phyloP scores from a whole-genome alignment of 164 flowering plant species.

The Dillenia suffruticosa region DNA sequence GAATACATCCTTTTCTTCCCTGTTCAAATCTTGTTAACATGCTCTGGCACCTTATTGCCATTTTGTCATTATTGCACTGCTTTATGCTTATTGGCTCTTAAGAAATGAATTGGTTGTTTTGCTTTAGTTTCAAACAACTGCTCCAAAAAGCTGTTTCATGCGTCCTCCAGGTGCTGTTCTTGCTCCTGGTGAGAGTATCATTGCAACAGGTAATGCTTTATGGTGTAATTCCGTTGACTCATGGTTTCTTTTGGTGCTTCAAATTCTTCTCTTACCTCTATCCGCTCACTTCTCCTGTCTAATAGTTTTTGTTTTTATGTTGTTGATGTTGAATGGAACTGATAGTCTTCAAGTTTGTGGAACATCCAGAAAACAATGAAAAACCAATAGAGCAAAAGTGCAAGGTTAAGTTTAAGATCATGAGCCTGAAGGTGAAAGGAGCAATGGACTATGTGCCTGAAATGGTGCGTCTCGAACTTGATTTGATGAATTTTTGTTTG shows the following conservation, averaged over 20 bases:
- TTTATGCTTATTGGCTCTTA: too few relatives aligned
- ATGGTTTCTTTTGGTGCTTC: not conserved
- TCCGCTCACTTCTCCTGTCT: not conserved
- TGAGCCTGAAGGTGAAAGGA: slow-evolving; percentile 71
- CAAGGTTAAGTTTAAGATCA: slow-evolving; percentile 67
- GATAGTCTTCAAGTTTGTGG: slow-evolving; percentile 75
- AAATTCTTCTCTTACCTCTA: not conserved
- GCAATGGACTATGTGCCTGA: slow-evolving; percentile 68
- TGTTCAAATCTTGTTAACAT: too few relatives aligned
- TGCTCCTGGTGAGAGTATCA: slow-evolving; percentile 68
- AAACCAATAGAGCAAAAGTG: slow-evolving; percentile 57
- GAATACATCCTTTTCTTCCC: too few relatives aligned
- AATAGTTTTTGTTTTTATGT: not conserved
- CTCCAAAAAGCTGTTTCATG: slow-evolving; percentile 94
- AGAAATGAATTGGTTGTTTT: not conserved
- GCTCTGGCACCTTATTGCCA: too few relatives aligned
- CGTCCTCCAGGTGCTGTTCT: slow-evolving; percentile 82
- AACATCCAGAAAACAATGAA: slow-evolving; percentile 69
- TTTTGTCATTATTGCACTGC: too few relatives aligned
- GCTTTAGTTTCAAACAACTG: slow-evolving; percentile 89
- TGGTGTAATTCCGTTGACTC: not conserved
- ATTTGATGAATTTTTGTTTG: not conserved
- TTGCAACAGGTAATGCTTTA: slow-evolving; percentile 31
- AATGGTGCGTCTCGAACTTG: slow-evolving; percentile 38
- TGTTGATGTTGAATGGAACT: slow-evolving; percentile 1